Conservation (phyloP, 371 early-diverging fungal species). For the Actinomortierella ambigua region DNA sequence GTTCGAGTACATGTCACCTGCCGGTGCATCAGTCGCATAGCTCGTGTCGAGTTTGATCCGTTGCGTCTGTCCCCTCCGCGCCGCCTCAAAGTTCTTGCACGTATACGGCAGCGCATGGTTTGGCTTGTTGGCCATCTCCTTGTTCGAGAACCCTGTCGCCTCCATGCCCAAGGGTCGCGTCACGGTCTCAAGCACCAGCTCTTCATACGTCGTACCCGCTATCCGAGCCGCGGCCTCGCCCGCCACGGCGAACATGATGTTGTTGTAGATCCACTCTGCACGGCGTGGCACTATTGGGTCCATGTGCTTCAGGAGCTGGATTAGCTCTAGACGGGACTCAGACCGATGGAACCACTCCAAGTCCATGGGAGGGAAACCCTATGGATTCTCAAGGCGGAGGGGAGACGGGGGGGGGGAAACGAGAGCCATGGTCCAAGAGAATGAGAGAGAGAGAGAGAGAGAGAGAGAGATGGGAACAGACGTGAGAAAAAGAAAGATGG, state of each 20-base stretch:
- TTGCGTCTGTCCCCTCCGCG: slow-evolving; percentile 6
- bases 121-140: slow-evolving; percentile 4
- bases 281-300: background rate
- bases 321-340: background rate
- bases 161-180: slow-evolving; percentile 7
- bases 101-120: slow-evolving; percentile 8
- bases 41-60: slow-evolving; percentile 2
- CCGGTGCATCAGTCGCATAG: slow-evolving; percentile 3
- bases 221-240: slow-evolving; percentile 13
- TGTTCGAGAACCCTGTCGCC: background rate
- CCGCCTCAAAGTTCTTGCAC: slow-evolving; percentile 10
- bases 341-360: background rate
- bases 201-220: slow-evolving; percentile 11
- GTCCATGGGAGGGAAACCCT: background rate
- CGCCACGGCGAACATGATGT: slow-evolving; percentile 8
- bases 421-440: no score
- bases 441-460: background rate
- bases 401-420: no score
- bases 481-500: background rate
- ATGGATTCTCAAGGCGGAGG: no score
- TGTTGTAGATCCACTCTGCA: slow-evolving; percentile 10
- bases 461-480: background rate
- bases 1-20: slow-evolving; percentile 21
- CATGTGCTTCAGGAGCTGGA: background rate
- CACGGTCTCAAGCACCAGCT: slow-evolving; percentile 12